Evolutionary conservation across 345 rosid species (phyloP).

Genomic region (Rhizophora mangle): DNA sequence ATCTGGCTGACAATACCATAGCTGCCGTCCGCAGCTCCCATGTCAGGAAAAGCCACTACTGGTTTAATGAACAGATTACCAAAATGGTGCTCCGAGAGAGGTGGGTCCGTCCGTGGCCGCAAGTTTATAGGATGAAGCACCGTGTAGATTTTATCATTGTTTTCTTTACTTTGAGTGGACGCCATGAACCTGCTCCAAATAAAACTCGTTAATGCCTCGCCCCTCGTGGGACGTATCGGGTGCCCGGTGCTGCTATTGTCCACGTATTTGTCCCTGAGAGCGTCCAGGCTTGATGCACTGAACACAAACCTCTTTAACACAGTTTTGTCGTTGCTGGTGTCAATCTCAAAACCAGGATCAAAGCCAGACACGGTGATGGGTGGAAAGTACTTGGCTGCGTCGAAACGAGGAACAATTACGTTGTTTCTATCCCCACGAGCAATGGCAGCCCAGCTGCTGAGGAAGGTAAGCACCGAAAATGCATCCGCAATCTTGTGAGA

Average conservation of each 20-base stretch:
- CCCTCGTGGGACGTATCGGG: slow-evolving; percentile 16
- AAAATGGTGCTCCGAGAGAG: slow-evolving; percentile 16
- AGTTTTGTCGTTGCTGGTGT: slow-evolving; percentile 29
- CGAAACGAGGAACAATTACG: slow-evolving; percentile 25
- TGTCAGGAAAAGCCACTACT: not conserved
- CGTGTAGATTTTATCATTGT: not conserved
- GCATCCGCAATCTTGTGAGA: slow-evolving; percentile 17
- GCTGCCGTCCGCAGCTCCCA: not conserved
- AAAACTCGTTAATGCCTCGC: slow-evolving; percentile 28
- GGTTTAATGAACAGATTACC: slow-evolving; percentile 24
- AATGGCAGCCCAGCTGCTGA: slow-evolving; percentile 10
- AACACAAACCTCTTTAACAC: slow-evolving; percentile 41
- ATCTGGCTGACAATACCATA: slow-evolving; percentile 6
- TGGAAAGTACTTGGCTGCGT: slow-evolving; percentile 39
- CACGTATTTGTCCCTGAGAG: slow-evolving; percentile 27
- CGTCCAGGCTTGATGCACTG: slow-evolving; percentile 21
- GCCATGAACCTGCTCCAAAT: slow-evolving; percentile 26
- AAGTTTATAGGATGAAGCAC: slow-evolving; percentile 23
- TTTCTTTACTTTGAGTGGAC: not conserved
- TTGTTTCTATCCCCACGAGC: slow-evolving; percentile 2
- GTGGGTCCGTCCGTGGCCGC: slow-evolving; percentile 28
- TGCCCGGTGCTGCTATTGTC: not conserved
- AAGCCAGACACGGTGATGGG: slow-evolving; percentile 22
- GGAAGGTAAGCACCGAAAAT: not conserved
- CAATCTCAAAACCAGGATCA: slow-evolving; percentile 19